Evolutionary conservation across 108 stramenopile species (phyloP).

Genomic region (Ochromonas danica): DNA sequence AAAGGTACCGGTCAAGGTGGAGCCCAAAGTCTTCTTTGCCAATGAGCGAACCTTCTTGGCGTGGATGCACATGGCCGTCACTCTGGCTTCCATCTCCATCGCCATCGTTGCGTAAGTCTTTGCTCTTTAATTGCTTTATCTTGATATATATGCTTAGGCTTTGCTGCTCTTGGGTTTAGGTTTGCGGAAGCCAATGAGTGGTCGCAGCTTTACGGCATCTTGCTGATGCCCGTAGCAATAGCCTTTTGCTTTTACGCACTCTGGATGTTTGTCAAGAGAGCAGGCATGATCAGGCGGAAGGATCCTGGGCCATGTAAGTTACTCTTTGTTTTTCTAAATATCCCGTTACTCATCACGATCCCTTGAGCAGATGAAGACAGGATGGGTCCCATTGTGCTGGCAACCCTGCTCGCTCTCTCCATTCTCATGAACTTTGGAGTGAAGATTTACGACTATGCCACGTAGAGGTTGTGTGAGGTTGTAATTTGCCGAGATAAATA

Average conservation of each 20-base stretch:
- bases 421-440: conserved; percentile 73
- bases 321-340: no score
- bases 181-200: conserved; percentile 43
- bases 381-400: conserved; percentile 74
- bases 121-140: not conserved
- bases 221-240: conserved; percentile 78
- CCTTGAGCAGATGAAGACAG: conserved; percentile 72
- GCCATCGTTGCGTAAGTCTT: conserved; percentile 36
- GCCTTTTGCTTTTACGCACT: conserved; percentile 77
- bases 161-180: not conserved
- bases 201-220: conserved; percentile 69
- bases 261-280: conserved; percentile 72
- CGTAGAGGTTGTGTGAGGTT: not conserved
- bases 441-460: conserved; percentile 61
- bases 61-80: conserved; percentile 36
- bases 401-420: conserved; percentile 69
- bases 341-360: no score
- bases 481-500: no score
- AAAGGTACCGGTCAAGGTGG: conserved; percentile 37
- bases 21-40: conserved; percentile 35
- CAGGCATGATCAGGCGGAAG: conserved; percentile 73
- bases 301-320: conserved; percentile 71
- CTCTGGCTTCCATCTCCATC: conserved; percentile 64
- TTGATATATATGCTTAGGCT: not conserved
- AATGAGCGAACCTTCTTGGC: conserved; percentile 39